Evolutionary conservation across 257 asterid genomes (phyloP).

Genomic region (Handroanthus guayacan): DNA sequence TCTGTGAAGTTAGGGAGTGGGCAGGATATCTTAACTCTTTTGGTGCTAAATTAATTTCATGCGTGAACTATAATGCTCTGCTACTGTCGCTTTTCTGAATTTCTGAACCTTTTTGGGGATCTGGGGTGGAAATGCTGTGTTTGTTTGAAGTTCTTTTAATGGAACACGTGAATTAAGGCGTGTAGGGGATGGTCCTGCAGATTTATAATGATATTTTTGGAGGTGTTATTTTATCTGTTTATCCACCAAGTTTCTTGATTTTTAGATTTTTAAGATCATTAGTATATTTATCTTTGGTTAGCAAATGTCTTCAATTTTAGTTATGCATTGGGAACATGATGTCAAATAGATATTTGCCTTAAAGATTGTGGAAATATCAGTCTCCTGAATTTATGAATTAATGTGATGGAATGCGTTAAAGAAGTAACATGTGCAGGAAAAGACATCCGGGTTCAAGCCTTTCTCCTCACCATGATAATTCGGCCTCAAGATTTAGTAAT

Average conservation of each 20-base stretch:
- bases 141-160: background rate
- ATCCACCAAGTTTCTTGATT: background rate
- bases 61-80: background rate
- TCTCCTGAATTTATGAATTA: background rate
- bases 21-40: background rate
- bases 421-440: slow-evolving; percentile 60
- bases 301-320: background rate
- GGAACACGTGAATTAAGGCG: background rate
- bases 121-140: background rate
- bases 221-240: slow-evolving; percentile 1
- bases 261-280: background rate
- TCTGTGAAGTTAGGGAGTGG: slow-evolving; percentile 12
- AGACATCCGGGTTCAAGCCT: slow-evolving; percentile 66
- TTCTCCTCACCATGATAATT: slow-evolving; percentile 70
- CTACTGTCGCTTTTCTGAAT: background rate
- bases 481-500: slow-evolving; percentile 73
- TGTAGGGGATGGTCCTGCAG: slow-evolving; percentile 2
- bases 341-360: background rate
- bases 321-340: background rate
- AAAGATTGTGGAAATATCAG: background rate
- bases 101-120: background rate
- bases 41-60: background rate
- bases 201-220: background rate
- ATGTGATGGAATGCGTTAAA: slow-evolving; percentile 23
- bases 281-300: background rate